Evolutionary conservation across 208 protist genomes (phyloP).

Genomic region (Strigomonas oncopelti): DNA sequence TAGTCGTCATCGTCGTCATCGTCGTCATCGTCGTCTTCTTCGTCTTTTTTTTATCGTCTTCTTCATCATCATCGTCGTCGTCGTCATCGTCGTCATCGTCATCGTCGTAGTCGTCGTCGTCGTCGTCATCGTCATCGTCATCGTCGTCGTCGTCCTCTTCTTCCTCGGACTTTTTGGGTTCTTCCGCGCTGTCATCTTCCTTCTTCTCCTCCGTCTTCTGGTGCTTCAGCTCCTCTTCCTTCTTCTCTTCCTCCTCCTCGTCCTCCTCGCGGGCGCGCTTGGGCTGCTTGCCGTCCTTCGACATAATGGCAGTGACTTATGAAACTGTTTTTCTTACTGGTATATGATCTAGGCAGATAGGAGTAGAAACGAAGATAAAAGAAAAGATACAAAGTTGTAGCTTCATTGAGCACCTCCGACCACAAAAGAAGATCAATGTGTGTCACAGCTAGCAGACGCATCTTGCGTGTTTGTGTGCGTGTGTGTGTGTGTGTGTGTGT

Average conservation of each 20-base stretch:
- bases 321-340: background rate
- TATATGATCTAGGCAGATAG: slow-evolving; percentile 11
- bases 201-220: slow-evolving; percentile 8
- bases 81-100: slow-evolving; percentile 3
- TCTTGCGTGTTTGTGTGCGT: too few relatives aligned
- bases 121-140: background rate
- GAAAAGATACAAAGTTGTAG: background rate
- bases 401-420: too few relatives aligned
- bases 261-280: slow-evolving; percentile 4
- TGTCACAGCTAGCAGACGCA: too few relatives aligned
- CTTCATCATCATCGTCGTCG: background rate
- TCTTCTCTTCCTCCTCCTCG: slow-evolving; percentile 7
- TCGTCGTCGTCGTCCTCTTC: background rate
- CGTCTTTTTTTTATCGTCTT: background rate
- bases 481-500: too few relatives aligned
- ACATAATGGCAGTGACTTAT: background rate
- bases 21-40: background rate
- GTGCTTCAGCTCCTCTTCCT: slow-evolving; percentile 12
- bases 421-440: too few relatives aligned
- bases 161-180: background rate
- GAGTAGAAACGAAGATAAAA: background rate
- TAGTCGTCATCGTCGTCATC: too few relatives aligned
- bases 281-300: slow-evolving; percentile 1
- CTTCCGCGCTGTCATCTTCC: background rate
- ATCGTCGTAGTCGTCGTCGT: slow-evolving; percentile 12